A percentile compares a stretch with the other conserved stretches of the same genome.
Conservation (phyloP, 495 filamentous ascomycete species). For the Margaritispora aquatica region DNA sequence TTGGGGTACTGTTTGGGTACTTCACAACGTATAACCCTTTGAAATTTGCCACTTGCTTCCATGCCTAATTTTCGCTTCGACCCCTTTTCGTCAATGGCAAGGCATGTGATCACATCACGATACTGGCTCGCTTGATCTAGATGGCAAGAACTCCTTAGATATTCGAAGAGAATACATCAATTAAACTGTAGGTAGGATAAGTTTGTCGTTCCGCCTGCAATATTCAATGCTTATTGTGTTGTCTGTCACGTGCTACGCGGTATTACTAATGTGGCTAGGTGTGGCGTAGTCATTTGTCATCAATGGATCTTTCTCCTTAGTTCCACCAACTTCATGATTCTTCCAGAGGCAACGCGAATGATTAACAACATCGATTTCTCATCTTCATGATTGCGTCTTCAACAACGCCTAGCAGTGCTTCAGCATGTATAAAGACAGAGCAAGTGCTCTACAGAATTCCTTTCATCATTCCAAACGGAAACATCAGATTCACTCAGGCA, state of each 20-base stretch:
- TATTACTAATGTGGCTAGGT: conserved; percentile 8
- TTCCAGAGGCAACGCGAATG: conserved; percentile 11
- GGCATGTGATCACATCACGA: too few relatives aligned
- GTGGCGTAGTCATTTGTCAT: not conserved
- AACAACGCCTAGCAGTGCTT: conserved; percentile 3
- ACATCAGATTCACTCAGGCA: conserved; percentile 3
- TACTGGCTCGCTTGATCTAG: too few relatives aligned
- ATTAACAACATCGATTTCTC: conserved; percentile 18
- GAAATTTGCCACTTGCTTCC: too few relatives aligned
- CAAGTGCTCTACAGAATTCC: not conserved
- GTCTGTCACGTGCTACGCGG: not conserved
- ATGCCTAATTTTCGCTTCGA: too few relatives aligned
- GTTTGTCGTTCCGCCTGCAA: too few relatives aligned
- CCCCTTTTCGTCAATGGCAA: too few relatives aligned
- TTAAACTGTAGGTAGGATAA: too few relatives aligned
- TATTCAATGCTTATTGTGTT: too few relatives aligned
- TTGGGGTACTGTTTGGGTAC: too few relatives aligned
- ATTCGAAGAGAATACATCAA: too few relatives aligned
- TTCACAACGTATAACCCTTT: too few relatives aligned
- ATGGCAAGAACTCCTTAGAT: too few relatives aligned
- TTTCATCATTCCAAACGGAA: conserved; percentile 19
- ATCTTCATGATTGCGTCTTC: conserved; percentile 8
- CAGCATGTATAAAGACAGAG: conserved; percentile 13
- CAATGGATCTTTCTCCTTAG: conserved; percentile 2
- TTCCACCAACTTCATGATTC: conserved; percentile 12